Conservation (phyloP, 768 basidiomycete species). For the Amanita polypyramis region DNA sequence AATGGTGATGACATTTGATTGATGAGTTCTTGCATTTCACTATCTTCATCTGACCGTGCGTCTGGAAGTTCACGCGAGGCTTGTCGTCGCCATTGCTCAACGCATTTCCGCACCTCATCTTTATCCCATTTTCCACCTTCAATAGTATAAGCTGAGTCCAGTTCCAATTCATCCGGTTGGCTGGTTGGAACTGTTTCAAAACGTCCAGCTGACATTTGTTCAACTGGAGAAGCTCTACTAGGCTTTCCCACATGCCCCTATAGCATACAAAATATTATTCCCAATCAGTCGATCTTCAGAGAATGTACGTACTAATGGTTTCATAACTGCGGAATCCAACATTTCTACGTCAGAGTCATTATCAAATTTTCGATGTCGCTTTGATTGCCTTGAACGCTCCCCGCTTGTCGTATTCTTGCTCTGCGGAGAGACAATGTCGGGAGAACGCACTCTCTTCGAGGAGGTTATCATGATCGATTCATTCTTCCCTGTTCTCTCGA, state of each 20-base stretch:
- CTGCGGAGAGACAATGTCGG: background rate
- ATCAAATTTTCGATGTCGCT: conserved; percentile 27
- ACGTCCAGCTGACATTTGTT: background rate
- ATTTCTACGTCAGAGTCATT: conserved; percentile 24
- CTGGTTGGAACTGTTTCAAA: conserved; percentile 45
- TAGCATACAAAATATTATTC: background rate
- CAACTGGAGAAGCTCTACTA: background rate
- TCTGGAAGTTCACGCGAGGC: conserved; percentile 15
- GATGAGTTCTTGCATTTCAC: conserved; percentile 3
- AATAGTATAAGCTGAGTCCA: conserved; percentile 22
- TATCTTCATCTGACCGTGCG: conserved; percentile 5
- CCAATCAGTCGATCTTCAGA: conserved; percentile 15
- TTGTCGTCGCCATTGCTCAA: conserved; percentile 33
- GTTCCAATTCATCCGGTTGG: conserved; percentile 56
- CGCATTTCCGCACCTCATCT: conserved; percentile 21
- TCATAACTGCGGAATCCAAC: conserved; percentile 16
- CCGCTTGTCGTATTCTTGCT: background rate
- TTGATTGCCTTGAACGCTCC: conserved; percentile 7
- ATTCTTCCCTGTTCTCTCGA: background rate
- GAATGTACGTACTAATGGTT: conserved; percentile 15
- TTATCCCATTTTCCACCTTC: conserved; percentile 12
- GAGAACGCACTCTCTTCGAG: conserved; percentile 5
- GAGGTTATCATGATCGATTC: background rate
- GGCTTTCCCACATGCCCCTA: background rate
- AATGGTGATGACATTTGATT: background rate